A percentile compares a stretch with the other conserved stretches of the same genome.
These are phyloP conservation scores for Senecio squalidus DNA, from an alignment of 140 eudicot genomes.

Conservation along the genomic window DNA sequence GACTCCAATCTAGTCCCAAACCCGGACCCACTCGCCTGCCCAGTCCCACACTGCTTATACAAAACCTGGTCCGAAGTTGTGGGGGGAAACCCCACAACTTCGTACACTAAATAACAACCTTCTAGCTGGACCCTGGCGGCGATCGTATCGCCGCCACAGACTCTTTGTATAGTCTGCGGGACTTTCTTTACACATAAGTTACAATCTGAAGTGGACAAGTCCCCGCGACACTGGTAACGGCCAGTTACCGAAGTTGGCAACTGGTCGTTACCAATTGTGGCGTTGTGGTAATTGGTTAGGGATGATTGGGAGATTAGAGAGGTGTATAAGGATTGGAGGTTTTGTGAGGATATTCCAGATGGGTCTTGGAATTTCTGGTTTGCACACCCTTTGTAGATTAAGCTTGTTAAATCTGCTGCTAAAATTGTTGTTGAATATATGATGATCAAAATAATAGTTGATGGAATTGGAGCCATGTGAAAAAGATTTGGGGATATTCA, in stretches of 20 bases:
- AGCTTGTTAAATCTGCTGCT: constrained; percentile 35
- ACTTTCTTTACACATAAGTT: constrained; percentile 38
- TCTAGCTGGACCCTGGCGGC: constrained; percentile 63
- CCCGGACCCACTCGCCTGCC: constrained; percentile 56
- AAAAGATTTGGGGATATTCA: not conserved
- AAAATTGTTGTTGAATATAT: constrained; percentile 9
- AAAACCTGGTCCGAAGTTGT: constrained; percentile 42
- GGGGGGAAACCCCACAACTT: constrained; percentile 55
- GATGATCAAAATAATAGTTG: constrained; percentile 2
- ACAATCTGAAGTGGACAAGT: constrained; percentile 48
- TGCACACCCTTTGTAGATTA: constrained; percentile 86
- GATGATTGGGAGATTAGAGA: constrained; percentile 56
- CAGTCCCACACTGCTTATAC: constrained; percentile 64
- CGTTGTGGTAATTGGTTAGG: constrained; percentile 45
- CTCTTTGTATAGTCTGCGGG: constrained; percentile 23
- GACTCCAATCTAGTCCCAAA: constrained; percentile 43
- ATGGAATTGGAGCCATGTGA: constrained; percentile 16
- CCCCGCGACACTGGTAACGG: constrained; percentile 80
- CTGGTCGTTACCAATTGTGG: constrained; percentile 32
- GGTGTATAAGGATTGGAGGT: constrained; percentile 41
- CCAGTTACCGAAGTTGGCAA: constrained; percentile 46
- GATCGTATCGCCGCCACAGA: constrained; percentile 39
- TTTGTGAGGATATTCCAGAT: constrained; percentile 36
- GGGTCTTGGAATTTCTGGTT: constrained; percentile 68
- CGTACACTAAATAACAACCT: constrained; percentile 69